These are phyloP conservation scores for Phytophthora sp. DNA, from an alignment of 352 stramenopile genomes.

Conservation along the genomic window DNA sequence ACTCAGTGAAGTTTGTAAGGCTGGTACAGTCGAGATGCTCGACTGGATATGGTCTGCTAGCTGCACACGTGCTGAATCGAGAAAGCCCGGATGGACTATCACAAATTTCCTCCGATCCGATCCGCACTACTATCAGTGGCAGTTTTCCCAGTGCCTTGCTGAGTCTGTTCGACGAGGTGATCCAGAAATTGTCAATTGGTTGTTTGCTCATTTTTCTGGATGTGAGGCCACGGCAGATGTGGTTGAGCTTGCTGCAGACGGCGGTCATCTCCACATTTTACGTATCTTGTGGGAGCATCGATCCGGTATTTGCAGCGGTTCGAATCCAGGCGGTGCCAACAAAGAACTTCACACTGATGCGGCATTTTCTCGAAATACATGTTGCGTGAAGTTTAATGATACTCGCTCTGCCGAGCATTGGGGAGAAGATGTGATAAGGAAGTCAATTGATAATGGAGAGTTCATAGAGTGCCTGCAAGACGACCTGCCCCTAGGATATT, in stretches of 20 bases:
- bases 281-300: background rate
- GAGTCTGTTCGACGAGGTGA: background rate
- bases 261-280: background rate
- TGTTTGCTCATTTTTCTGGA: background rate
- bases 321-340: background rate
- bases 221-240: background rate
- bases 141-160: conserved; percentile 1
- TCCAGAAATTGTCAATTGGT: conserved; percentile 2
- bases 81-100: background rate
- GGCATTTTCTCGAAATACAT: too few relatives aligned
- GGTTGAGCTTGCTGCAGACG: background rate
- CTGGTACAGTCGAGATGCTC: background rate
- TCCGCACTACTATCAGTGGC: background rate
- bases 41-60: background rate
- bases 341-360: too few relatives aligned
- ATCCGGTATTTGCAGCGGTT: background rate
- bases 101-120: background rate
- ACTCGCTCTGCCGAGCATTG: background rate
- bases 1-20: background rate
- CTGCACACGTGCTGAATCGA: background rate
- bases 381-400: background rate
- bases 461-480: background rate
- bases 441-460: background rate
- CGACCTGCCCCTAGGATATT: background rate
- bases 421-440: background rate